phyloP scores from a whole-genome alignment of 1,284 basidiomycete genomes.

The Xerocomus minutiporus region DNA sequence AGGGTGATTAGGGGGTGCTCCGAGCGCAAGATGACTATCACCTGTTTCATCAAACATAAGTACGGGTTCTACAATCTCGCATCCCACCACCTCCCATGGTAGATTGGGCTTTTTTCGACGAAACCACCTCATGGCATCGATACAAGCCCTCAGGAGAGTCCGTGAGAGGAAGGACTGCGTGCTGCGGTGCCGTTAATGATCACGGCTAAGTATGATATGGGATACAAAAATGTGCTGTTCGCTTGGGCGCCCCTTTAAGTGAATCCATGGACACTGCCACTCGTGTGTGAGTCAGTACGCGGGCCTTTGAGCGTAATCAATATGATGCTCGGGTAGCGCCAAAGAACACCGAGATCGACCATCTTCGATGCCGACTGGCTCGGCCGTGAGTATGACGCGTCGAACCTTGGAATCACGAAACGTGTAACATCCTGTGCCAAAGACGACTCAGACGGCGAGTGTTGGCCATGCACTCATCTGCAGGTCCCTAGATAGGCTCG shows the following conservation, averaged over 20 bases:
- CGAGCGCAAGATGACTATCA: slow-evolving; percentile 36
- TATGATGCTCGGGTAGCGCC: not conserved
- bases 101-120: slow-evolving; percentile 50
- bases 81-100: slow-evolving; percentile 75
- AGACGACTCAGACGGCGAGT: not conserved
- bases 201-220: slow-evolving; percentile 2
- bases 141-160: slow-evolving; percentile 9
- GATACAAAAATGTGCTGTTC: slow-evolving; percentile 12
- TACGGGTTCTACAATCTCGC: slow-evolving; percentile 57
- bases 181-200: slow-evolving; percentile 19
- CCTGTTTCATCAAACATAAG: slow-evolving; percentile 61
- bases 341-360: not conserved
- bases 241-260: slow-evolving; percentile 8
- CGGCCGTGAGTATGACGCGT: not conserved
- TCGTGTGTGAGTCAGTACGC: not conserved
- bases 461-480: not conserved
- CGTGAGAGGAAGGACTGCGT: slow-evolving; percentile 13
- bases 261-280: slow-evolving; percentile 21
- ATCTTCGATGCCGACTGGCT: not conserved
- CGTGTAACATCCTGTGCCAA: not conserved
- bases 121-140: slow-evolving; percentile 35
- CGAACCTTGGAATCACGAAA: not conserved
- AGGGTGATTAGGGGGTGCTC: slow-evolving; percentile 1
- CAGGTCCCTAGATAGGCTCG: not conserved
- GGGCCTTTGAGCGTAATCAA: not conserved